phyloP scores from a whole-genome alignment of 371 early-diverging fungal genomes.

The Enteropsectra breve region DNA sequence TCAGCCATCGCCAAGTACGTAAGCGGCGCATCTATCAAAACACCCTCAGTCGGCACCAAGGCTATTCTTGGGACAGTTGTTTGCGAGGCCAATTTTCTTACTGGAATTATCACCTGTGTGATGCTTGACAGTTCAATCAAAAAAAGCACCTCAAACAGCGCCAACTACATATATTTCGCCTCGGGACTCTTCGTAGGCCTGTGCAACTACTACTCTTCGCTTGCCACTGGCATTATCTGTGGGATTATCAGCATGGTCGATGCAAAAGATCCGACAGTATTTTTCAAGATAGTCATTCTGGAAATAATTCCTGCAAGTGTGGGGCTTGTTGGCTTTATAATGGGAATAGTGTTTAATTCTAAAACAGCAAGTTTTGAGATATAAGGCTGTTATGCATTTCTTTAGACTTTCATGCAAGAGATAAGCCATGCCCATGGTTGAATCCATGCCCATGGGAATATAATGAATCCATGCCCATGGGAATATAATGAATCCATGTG shows the following conservation, averaged over 20 bases:
- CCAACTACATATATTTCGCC: constrained; percentile 35
- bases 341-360: constrained; percentile 41
- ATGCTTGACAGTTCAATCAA: constrained; percentile 37
- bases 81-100: constrained; percentile 59
- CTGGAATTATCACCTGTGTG: constrained; percentile 48
- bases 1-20: constrained; percentile 52
- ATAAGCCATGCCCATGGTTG: too few relatives aligned
- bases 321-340: constrained; percentile 57
- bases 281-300: constrained; percentile 58
- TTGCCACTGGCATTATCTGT: constrained; percentile 57
- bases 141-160: constrained; percentile 2
- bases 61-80: constrained; percentile 59
- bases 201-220: constrained; percentile 46
- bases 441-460: too few relatives aligned
- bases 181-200: constrained; percentile 57
- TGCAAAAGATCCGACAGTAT: constrained; percentile 52
- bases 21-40: constrained; percentile 53
- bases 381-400: too few relatives aligned
- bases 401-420: too few relatives aligned
- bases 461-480: too few relatives aligned
- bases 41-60: constrained; percentile 55
- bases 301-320: constrained; percentile 57
- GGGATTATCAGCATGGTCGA: constrained; percentile 56
- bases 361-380: constrained; percentile 24
- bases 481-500: too few relatives aligned